Evolutionary conservation across 352 stramenopile species (phyloP), one percentile per base, ranked within the genome.

Genomic region (Phytophthora pseudosyringae): DNA sequence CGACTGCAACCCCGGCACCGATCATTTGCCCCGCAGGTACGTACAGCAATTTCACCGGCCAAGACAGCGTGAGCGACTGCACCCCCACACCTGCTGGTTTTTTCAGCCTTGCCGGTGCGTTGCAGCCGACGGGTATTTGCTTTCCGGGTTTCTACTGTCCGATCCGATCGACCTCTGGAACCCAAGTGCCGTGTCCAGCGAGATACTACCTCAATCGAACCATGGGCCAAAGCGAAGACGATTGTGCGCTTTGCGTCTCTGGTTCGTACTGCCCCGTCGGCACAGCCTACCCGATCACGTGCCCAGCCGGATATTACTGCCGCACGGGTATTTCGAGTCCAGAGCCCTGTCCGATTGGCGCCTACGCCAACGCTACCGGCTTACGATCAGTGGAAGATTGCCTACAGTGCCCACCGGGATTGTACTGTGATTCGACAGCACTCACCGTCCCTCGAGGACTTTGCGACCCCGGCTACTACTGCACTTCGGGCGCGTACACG

Each of bases 401-500:
- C 70, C 67, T 87, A 1, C 52, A 73, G 31, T 98, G 95, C 59
- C 72, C 87, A 13, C 85, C 91, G n/a, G 94, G 95, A 1, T 89
- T 89, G 75, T 98, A 96, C 55, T 98, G 94, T 66, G 93, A 98
- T 44, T 76, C 86, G 4, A 94, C 78, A 16, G 87, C 65, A 0
- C 80, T 97, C 31, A 93, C 88, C 1, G 64, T 77, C 11, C 88
- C 89, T 2, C 73, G 80, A 9, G 83, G 85, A 12, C 84, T 78
- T 3, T 98, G 95, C 50, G 86, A 94, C 21, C 78, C 87, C 13
- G 95, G 95, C 0, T 98, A 97, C 60, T 98, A 97, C 64, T 98
- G 95, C 54, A 85, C 83, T 2, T 45, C 82, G 1, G 92, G 93
- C 1, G 91, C 89, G 4, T 97, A 97, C 49, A 97, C 91, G 0